phyloP scores from a whole-genome alignment of 257 asterid genomes.

The Handroanthus guayacan region DNA sequence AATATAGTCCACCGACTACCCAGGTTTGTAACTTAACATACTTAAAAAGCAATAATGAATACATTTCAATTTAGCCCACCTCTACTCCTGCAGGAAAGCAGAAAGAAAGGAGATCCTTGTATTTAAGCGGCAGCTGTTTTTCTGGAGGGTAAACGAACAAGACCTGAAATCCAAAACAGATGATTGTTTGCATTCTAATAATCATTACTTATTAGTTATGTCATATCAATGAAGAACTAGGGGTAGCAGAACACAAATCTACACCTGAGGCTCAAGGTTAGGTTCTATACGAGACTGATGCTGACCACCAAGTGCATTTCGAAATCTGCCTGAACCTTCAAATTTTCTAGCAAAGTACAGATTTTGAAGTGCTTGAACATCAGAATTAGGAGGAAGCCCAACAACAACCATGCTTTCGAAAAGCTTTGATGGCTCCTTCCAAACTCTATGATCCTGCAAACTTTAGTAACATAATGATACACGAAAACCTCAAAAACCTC shows the following conservation, averaged over 20 bases:
- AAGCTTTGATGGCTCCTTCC: slow-evolving; percentile 89
- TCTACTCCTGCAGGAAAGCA: slow-evolving; percentile 98
- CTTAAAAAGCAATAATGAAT: slow-evolving; percentile 26
- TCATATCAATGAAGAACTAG: slow-evolving; percentile 6
- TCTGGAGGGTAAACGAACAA: slow-evolving; percentile 98
- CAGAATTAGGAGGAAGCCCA: slow-evolving; percentile 94
- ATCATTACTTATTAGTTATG: not conserved
- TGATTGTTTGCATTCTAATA: slow-evolving; percentile 19
- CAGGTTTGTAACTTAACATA: slow-evolving; percentile 10
- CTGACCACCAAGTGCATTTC: slow-evolving; percentile 77
- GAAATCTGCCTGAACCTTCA: slow-evolving; percentile 88
- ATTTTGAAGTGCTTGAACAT: slow-evolving; percentile 86
- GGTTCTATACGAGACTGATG: slow-evolving; percentile 91
- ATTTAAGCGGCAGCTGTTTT: slow-evolving; percentile 89
- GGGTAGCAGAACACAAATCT: slow-evolving; percentile 7
- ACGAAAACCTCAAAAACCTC: slow-evolving; percentile 33
- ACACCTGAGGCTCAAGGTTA: slow-evolving; percentile 97
- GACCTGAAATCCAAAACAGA: slow-evolving; percentile 68
- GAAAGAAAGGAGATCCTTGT: slow-evolving; percentile 96
- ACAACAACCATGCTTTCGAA: slow-evolving; percentile 97
- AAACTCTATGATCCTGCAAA: slow-evolving; percentile 89
- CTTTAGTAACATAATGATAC: slow-evolving; percentile 45
- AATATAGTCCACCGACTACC: slow-evolving; percentile 5
- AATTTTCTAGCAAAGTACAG: slow-evolving; percentile 78
- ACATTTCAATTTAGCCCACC: slow-evolving; percentile 51